Evolutionary conservation across 495 filamentous ascomycete species (phyloP).

Genomic region (Neurospora tetrasperma): DNA sequence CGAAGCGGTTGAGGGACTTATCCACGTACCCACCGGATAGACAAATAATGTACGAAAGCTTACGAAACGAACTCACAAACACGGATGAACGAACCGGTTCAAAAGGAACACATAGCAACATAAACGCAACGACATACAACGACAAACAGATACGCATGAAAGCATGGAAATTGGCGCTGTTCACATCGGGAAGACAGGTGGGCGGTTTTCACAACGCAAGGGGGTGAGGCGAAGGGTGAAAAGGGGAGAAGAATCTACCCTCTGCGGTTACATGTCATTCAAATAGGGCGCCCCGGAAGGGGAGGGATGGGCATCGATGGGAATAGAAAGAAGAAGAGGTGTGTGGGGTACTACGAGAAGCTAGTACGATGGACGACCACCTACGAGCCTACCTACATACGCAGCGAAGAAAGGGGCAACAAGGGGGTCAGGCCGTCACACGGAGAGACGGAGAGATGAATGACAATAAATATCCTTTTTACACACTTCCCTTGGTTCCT

Average conservation of each 20-base stretch:
- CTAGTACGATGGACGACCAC: neutral
- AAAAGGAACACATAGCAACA: neutral
- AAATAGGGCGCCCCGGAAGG: neutral
- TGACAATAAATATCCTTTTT: neutral
- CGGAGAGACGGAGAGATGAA: neutral
- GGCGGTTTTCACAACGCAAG: neutral
- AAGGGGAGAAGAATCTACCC: neutral
- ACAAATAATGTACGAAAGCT: conserved; percentile 1
- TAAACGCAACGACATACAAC: neutral
- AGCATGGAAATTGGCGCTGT: neutral
- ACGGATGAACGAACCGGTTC: neutral
- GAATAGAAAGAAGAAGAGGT: neutral
- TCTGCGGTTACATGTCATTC: neutral
- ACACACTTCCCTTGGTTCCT: neutral
- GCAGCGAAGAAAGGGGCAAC: neutral
- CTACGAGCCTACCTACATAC: neutral
- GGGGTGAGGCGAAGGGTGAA: neutral
- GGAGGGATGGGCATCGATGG: neutral
- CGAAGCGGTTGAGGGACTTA: neutral
- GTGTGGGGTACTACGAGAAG: neutral
- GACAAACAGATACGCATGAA: neutral
- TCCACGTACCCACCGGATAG: neutral
- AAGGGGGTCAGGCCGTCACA: neutral
- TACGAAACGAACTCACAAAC: neutral
- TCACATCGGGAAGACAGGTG: neutral